Evolutionary conservation across 352 stramenopile genomes (phyloP), one percentile per base, ranked within the genome.

Genomic region (Pythium coloratum): DNA sequence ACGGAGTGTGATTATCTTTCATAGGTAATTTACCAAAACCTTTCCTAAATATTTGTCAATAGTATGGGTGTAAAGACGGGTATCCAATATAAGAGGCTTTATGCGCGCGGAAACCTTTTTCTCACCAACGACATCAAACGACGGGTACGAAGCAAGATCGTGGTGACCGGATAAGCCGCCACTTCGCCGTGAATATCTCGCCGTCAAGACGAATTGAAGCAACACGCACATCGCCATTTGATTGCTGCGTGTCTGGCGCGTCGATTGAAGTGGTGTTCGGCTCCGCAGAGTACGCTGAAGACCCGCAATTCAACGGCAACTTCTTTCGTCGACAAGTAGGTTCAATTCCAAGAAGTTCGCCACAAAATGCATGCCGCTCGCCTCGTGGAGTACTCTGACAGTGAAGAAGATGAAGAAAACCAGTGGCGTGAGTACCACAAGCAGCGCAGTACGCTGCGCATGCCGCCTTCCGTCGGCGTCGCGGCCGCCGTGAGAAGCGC

Each of bases 351-450:
- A 30, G 28, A 30, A 42, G 18, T 6, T 20, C 14, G 12, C 26
- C 20, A 1, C 14, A 38, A 7, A 6, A 71, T 71, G 65, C 65
- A 64, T 24, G 65, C 56, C n/a, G 33, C 56, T 10, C 65, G 65
- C n/a, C 59, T 71, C 14, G 80, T 89, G 30, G 80, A 83, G 46
- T 89, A 89, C 55, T 69, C 76, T 6, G 74, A 77, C 65, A 88
- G 80, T 59, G 82, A 78, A 3, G 80, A 88, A 10, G 73, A 84
- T 26, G 67, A 80, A 42, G 63, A 73, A 34, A 66, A 64, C 33
- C 68, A 76, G 46, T 80, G 75, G 71, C 71, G 62, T 13, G 76
- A 76, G 24, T 81, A 72, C 59, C 63, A 64, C 20, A 64, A 73
- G 62, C 36, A 71, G 13, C 79, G 67, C 53, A 74, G 62, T 16